Conservation (phyloP, 192 early-diverging fungal genomes). For the Paraglomus occultum region DNA sequence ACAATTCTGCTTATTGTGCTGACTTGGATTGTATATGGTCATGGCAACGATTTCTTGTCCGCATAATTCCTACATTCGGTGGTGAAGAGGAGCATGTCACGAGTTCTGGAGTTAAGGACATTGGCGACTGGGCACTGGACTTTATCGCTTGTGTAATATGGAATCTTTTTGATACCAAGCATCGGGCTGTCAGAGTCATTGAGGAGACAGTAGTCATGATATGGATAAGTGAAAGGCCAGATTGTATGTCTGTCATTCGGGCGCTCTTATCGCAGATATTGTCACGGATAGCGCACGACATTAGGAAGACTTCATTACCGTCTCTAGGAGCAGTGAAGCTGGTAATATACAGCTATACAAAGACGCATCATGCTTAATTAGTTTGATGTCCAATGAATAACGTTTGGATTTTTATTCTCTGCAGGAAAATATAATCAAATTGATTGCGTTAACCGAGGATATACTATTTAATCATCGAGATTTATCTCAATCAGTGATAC, state of each 20-base stretch:
- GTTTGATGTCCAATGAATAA: no score
- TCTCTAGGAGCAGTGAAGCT: constrained; percentile 3
- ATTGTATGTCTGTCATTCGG: constrained; percentile 16
- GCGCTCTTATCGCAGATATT: constrained; percentile 13
- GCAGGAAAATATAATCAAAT: constrained; percentile 22
- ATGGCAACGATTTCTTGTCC: constrained; percentile 25
- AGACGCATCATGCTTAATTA: no score
- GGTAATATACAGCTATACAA: neutral
- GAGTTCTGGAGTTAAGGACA: constrained; percentile 9
- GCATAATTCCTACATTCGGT: neutral
- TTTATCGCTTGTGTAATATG: constrained; percentile 19
- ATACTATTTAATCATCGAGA: constrained; percentile 27
- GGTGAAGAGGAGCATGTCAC: neutral
- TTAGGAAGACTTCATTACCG: neutral
- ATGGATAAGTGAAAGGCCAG: constrained; percentile 19
- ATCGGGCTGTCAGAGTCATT: neutral
- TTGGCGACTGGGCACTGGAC: constrained; percentile 25
- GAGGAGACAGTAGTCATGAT: constrained; percentile 24
- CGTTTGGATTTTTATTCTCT: neutral
- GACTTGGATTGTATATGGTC: constrained; percentile 16
- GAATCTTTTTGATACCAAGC: constrained; percentile 24
- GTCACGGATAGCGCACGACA: neutral
- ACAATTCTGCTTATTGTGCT: constrained; percentile 8
- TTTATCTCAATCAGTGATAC: constrained; percentile 13
- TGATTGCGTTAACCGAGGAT: constrained; percentile 13